phyloP scores from a whole-genome alignment of 1,139 yeast species.

The Pichia sp. region DNA sequence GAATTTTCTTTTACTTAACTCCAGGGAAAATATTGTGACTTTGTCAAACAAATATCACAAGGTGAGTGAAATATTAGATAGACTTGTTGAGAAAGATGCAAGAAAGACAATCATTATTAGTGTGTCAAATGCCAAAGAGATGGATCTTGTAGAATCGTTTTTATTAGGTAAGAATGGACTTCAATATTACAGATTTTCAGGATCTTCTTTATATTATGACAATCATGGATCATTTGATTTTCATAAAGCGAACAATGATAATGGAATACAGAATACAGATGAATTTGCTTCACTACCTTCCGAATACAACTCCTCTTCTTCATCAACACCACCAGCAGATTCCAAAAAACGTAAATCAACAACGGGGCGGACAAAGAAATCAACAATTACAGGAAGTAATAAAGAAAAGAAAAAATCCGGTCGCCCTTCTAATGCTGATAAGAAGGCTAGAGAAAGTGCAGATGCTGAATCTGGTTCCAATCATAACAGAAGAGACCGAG shows the following conservation, averaged over 20 bases:
- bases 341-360: conserved; percentile 2
- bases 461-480: conserved; percentile 3
- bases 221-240: conserved; percentile 28
- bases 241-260: conserved; percentile 11
- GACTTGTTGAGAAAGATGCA: conserved; percentile 17
- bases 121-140: conserved; percentile 55
- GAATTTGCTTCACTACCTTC: neutral
- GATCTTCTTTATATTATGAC: conserved; percentile 43
- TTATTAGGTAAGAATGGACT: conserved; percentile 50
- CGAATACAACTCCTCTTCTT: neutral
- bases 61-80: conserved; percentile 45
- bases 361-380: conserved; percentile 1
- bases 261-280: too few relatives aligned
- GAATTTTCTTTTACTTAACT: conserved; percentile 55
- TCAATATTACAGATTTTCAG: conserved; percentile 53
- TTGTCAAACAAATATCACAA: conserved; percentile 54
- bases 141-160: conserved; percentile 63
- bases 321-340: neutral
- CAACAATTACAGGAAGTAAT: neutral
- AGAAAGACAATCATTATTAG: conserved; percentile 40
- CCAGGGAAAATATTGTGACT: conserved; percentile 45
- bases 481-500: conserved; percentile 17
- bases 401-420: conserved; percentile 5
- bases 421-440: conserved; percentile 8
- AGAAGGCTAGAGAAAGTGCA: conserved; percentile 7